Evolutionary conservation across 2,329 filamentous ascomycete species (phyloP).

Genomic region (Bipolaris zeicola): DNA sequence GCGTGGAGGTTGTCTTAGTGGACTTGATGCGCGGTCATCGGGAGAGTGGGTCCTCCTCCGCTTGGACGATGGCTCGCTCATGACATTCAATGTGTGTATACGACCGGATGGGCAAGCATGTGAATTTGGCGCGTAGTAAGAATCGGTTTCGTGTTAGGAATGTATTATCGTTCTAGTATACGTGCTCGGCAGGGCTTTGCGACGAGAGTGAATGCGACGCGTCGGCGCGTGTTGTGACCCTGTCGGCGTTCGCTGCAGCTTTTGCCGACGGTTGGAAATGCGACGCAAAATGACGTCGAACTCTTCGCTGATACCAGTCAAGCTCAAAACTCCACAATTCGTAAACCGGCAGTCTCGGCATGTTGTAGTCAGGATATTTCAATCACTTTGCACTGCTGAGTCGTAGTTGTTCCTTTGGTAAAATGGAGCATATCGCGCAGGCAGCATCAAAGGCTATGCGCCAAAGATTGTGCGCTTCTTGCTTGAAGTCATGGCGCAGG

Average conservation of each 20-base stretch:
- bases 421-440: constrained; percentile 25
- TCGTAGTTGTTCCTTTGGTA: background rate
- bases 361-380: constrained; percentile 4
- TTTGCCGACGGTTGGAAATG: constrained; percentile 35
- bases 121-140: background rate
- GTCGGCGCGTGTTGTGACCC: constrained; percentile 34
- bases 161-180: background rate
- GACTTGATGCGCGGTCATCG: constrained; percentile 28
- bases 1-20: constrained; percentile 40
- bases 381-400: background rate
- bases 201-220: constrained; percentile 30
- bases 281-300: constrained; percentile 43
- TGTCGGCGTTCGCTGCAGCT: constrained; percentile 28
- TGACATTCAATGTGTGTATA: constrained; percentile 12
- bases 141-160: constrained; percentile 1
- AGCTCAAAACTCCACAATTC: constrained; percentile 8
- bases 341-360: background rate
- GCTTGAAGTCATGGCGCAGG: constrained; percentile 24
- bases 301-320: constrained; percentile 16
- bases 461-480: constrained; percentile 34
- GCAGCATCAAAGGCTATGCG: constrained; percentile 26
- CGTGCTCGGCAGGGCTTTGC: constrained; percentile 10
- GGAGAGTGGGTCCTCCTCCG: constrained; percentile 43
- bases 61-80: constrained; percentile 45
- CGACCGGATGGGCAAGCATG: background rate